phyloP scores from a whole-genome alignment of 1,284 basidiomycete genomes.

The Peniophora sp. region DNA sequence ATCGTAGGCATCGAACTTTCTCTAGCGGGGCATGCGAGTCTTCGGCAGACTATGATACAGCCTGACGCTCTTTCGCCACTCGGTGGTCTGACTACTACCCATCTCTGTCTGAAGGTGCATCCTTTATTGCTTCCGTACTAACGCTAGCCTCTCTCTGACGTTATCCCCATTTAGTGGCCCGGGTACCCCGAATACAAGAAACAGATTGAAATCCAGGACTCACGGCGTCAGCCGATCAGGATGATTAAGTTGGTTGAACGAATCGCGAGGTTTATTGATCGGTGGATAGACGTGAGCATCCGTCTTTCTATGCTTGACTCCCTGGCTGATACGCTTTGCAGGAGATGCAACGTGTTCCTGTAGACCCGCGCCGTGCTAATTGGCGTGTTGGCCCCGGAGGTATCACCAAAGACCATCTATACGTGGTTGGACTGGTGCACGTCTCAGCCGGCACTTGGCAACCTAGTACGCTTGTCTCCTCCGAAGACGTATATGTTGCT shows the following conservation, averaged over 20 bases:
- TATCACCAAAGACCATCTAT: conserved; percentile 6
- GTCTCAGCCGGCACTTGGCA: conserved; percentile 9
- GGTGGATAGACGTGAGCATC: not conserved
- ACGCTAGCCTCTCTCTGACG: not conserved
- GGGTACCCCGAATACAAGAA: not conserved
- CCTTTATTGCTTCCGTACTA: not conserved
- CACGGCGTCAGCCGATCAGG: not conserved
- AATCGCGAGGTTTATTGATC: not conserved
- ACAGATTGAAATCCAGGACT: not conserved
- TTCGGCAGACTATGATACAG: too few species aligned
- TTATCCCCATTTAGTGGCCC: not conserved
- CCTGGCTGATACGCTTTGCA: not conserved
- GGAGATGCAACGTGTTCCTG: not conserved
- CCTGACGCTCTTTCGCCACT: not conserved
- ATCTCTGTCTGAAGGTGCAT: not conserved
- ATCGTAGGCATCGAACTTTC: not conserved
- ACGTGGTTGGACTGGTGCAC: conserved; percentile 9
- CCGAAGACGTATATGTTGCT: not conserved
- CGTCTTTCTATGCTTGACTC: not conserved
- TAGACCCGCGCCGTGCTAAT: not conserved
- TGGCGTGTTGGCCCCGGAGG: conserved; percentile 3
- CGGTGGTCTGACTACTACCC: not conserved
- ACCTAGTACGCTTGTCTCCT: conserved; percentile 9
- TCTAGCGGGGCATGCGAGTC: not conserved
- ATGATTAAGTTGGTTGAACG: not conserved